Evolutionary conservation across 2,329 filamentous ascomycete genomes (phyloP), one percentile per base, ranked within the genome.

Genomic region (Graphilbum ipis-grandicollis): DNA sequence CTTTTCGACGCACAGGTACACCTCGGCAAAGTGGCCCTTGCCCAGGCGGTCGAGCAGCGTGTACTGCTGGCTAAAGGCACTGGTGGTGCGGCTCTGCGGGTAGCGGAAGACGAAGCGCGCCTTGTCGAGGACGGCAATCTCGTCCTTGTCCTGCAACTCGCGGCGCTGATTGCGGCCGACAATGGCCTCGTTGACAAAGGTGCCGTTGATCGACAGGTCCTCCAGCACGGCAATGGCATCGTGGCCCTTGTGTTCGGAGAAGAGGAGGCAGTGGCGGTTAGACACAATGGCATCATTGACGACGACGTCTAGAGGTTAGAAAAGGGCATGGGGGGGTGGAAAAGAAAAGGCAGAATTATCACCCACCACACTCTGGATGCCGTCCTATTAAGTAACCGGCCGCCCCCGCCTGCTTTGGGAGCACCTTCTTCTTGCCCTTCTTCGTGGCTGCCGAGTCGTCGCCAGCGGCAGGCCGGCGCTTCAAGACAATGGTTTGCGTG

Each of bases 171-270:
- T 98, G 36, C 88, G 78, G 19, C 90, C 90, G 19, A 98, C 73
- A 22, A 93, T 68, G 14, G 77, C 79, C 48, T 94, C 85, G 50
- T 96, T 96, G 48, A 98, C 79, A 52, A 86, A 98, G 0, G 92
- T 98, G 35, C 90, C 90, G 52, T 98, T 98, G 52, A 77, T 90
- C 7, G 90, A 98, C 17, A 96, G 60, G 54, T 98, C 90, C 54
- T 98, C 86, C 5, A 98, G 57, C 12, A 96, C 70, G 9, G 84
- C 88, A 31, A 73, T 66, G 45, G 64, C 52, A 29, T 59, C 56
- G 18, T 56, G 50, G 26, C 49, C 48, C 41, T 57, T 56, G 40
- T 62, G 51, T 39, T 54, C 50, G 5, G 50, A 47, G 38, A 56
- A 57, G 35, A 62, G 46, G 26, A 54, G 42, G 47, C 77, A 83